Conservation (phyloP, 2,329 filamentous ascomycete species). For the Madurella mycetomatis region DNA sequence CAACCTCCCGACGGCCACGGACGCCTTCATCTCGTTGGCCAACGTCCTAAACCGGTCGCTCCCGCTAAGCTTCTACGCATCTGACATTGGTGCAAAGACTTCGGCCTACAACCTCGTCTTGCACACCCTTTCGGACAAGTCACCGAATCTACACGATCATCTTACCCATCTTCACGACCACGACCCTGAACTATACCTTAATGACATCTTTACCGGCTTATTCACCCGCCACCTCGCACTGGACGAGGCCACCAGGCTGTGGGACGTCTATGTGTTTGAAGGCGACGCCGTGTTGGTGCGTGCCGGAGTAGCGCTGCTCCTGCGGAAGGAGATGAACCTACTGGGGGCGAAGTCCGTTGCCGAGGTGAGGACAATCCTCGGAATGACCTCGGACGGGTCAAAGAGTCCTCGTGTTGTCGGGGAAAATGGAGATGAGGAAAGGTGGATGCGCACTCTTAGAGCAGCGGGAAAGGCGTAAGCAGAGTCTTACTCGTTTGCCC, state of each 20-base stretch:
- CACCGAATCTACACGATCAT: constrained; percentile 59
- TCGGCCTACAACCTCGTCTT: constrained; percentile 67
- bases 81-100: constrained; percentile 63
- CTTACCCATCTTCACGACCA: constrained; percentile 48
- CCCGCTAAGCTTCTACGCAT: constrained; percentile 69
- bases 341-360: constrained; percentile 42
- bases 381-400: constrained; percentile 22
- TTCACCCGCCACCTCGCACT: constrained; percentile 61
- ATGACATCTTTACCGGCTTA: constrained; percentile 57
- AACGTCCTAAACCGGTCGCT: constrained; percentile 74
- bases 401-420: constrained; percentile 35
- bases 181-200: constrained; percentile 52
- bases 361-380: constrained; percentile 41
- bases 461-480: constrained; percentile 36
- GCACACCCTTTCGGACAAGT: constrained; percentile 61
- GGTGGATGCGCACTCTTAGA: constrained; percentile 40
- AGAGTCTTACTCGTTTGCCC: neutral
- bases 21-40: constrained; percentile 66
- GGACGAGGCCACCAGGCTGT: constrained; percentile 67
- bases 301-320: constrained; percentile 64
- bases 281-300: constrained; percentile 68
- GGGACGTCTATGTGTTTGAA: constrained; percentile 81
- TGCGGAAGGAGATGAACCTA: constrained; percentile 49
- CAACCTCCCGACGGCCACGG: constrained; percentile 59
- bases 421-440: constrained; percentile 45